Evolutionary conservation across 306 rosid genomes (phyloP).

Genomic region (Casuarina cunninghamiana): DNA sequence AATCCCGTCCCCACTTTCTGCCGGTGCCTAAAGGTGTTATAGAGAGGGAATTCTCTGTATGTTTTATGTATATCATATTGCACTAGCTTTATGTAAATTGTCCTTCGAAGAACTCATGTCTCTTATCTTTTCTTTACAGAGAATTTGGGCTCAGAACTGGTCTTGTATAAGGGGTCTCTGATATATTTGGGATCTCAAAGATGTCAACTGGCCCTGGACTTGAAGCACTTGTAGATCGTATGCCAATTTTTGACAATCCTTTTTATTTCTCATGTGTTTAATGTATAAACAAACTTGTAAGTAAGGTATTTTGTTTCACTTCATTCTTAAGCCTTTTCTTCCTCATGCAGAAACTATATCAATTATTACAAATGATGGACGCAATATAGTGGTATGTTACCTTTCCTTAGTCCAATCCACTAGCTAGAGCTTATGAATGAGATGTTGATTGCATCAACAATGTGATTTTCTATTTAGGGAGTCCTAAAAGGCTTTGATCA

Average conservation of each 20-base stretch:
- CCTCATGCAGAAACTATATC: slow-evolving; percentile 72
- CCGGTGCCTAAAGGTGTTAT: neutral
- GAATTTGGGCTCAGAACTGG: neutral
- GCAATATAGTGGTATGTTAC: slow-evolving; percentile 82
- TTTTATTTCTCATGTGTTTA: neutral
- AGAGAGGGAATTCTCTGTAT: neutral
- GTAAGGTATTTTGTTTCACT: neutral
- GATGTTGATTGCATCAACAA: neutral
- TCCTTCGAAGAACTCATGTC: neutral
- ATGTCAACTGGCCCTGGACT: slow-evolving; percentile 56
- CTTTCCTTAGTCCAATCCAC: slow-evolving; percentile 1
- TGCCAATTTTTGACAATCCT: slow-evolving; percentile 8
- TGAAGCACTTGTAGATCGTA: slow-evolving; percentile 63
- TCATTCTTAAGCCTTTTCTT: neutral
- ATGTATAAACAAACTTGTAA: neutral
- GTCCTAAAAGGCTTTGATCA: slow-evolving; percentile 92
- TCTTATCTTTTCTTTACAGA: neutral
- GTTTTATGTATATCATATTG: neutral
- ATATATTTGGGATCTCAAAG: slow-evolving; percentile 13
- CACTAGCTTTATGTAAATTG: neutral
- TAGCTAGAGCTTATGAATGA: neutral
- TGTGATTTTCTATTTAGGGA: slow-evolving; percentile 50
- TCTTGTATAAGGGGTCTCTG: neutral
- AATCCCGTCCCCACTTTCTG: neutral
- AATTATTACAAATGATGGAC: slow-evolving; percentile 88